These are phyloP conservation scores for Penicillium bovifimosum DNA, from an alignment of 495 filamentous ascomycete species.

Conservation along the genomic window DNA sequence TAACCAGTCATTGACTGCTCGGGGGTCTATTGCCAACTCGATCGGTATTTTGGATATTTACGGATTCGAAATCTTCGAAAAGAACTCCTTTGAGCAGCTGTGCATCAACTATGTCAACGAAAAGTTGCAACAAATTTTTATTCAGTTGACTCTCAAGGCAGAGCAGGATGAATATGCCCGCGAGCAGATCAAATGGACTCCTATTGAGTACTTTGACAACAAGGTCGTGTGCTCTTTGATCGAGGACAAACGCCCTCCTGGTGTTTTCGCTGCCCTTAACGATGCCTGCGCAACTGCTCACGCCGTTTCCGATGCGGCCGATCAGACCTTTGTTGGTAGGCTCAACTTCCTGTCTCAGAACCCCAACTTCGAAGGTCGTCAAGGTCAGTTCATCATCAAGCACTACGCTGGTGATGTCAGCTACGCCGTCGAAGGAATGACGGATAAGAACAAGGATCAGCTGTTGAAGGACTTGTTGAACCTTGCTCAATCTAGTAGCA, in stretches of 20 bases:
- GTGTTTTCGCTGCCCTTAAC: constrained; percentile 93
- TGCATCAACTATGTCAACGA: constrained; percentile 99
- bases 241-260: constrained; percentile 84
- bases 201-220: constrained; percentile 99
- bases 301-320: constrained; percentile 87
- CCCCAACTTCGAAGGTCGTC: constrained; percentile 83
- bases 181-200: constrained; percentile 97
- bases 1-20: constrained; percentile 80
- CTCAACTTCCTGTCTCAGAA: constrained; percentile 84
- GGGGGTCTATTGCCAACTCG: constrained; percentile 67
- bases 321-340: constrained; percentile 90
- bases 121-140: constrained; percentile 99
- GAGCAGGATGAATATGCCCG: constrained; percentile 97
- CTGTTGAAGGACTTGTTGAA: constrained; percentile 90
- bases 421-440: constrained; percentile 95
- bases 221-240: constrained; percentile 98
- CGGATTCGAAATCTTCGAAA: constrained; percentile 99
- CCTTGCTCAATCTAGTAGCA: constrained; percentile 75
- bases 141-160: constrained; percentile 92
- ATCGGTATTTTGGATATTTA: constrained; percentile 99
- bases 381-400: constrained; percentile 97
- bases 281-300: constrained; percentile 97
- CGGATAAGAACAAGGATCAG: constrained; percentile 99
- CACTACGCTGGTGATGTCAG: constrained; percentile 98
- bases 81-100: constrained; percentile 98